phyloP scores from a whole-genome alignment of 1,284 basidiomycete species.

The Trichosporon sp. region DNA sequence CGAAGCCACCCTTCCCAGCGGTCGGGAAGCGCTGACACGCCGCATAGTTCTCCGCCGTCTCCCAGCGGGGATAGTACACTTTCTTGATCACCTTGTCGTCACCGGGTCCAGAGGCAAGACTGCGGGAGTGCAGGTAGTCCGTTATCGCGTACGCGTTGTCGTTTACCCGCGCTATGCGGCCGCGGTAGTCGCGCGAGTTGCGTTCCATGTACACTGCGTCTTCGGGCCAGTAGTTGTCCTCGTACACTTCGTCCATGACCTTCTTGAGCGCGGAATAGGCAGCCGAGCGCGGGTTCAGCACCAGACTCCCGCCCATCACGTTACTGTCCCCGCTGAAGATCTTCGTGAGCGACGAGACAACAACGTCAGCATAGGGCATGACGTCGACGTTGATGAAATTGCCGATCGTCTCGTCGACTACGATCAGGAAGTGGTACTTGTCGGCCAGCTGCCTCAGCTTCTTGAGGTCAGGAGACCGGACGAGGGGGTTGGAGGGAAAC shows the following conservation, averaged over 20 bases:
- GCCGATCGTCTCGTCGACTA: constrained; percentile 93
- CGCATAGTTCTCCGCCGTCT: constrained; percentile 66
- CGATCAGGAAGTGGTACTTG: constrained; percentile 78
- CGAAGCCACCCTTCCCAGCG: constrained; percentile 63
- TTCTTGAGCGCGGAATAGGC: constrained; percentile 64
- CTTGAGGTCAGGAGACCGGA: constrained; percentile 75
- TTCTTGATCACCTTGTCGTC: constrained; percentile 61
- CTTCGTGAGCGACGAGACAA: constrained; percentile 92
- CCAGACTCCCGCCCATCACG: constrained; percentile 93
- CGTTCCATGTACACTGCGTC: constrained; percentile 97
- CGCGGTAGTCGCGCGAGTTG: constrained; percentile 87
- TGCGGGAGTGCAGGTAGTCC: constrained; percentile 64
- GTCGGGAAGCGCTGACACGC: constrained; percentile 50
- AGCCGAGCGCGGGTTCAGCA: constrained; percentile 72
- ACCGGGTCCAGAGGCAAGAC: constrained; percentile 40
- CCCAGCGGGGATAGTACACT: constrained; percentile 85
- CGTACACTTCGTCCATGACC: constrained; percentile 60
- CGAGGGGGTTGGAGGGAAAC: constrained; percentile 89
- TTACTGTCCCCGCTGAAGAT: constrained; percentile 93
- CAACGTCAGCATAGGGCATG: constrained; percentile 79
- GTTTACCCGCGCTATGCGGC: constrained; percentile 73
- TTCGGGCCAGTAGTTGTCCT: constrained; percentile 84
- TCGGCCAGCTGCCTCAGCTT: constrained; percentile 76
- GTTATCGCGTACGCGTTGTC: constrained; percentile 76
- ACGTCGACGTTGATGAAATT: constrained; percentile 96